Base-by-base conservation (phyloP, 129 eudicot genomes). In the Lactuca sativa region DNA sequence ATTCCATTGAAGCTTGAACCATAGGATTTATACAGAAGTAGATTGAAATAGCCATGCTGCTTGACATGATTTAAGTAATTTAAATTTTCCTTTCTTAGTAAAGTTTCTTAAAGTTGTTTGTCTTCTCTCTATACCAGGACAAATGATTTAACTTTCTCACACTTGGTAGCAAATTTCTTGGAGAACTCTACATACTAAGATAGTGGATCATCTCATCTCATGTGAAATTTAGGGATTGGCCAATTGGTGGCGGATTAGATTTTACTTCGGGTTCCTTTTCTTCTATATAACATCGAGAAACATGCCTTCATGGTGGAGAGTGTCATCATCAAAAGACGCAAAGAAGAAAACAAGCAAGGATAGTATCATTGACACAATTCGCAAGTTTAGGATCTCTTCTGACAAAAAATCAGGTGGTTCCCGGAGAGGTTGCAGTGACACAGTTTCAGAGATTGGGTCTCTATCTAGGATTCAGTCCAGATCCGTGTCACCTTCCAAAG, bases 221-320 rank as follows among this genome's bases (percentile, higher is more conserved):
- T 83, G 84, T 80, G 62, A 67, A 44, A 14, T 73, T 57, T 8
- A 17, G 67, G 43, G 32, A 52, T 62, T 40, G 41, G 56, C 33
- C 5, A 4, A 76, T 62, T 62, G 69, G 30, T 34, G 4, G 57
- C 40, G 64, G 59, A 51, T 71, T 47, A 56, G 68, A 51, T 71
- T 49, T 62, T 18, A 59, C 56, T 61, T 56, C 7, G 64, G 48
- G 21, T 51, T 54, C 34, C 17, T 14, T 41, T 72, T 57, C n/a
- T 44, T 74, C 56, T 75, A 12, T 74, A 65, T 13, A 64, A 66
- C 34, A 66, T 66, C 69, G 65, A 77, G 55, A 80, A 89, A 70
- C 69, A 93, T 93, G 97, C 97, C 86, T 76, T 77, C 92, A 74
- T 93, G 99, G 97, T 89, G 96, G 95, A 80, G 90, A 38, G 86